Evolutionary conservation across 495 filamentous ascomycete species (phyloP), one percentile per base, ranked within the genome.

Genomic region (Lepidopterella palustris): DNA sequence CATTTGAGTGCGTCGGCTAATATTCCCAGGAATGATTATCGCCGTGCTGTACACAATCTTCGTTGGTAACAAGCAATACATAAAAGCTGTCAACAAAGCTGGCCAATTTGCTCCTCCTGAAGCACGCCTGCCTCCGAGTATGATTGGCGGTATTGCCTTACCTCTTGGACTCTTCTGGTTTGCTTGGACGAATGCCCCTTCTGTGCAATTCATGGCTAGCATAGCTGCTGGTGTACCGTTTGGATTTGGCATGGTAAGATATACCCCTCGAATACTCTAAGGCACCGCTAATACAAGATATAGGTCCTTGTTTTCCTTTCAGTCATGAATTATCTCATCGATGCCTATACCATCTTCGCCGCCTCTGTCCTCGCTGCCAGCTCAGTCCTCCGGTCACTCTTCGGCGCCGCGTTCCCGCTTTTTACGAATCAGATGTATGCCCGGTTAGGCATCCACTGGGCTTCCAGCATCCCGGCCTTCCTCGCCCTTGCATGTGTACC

Each of bases 241-340:
- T n/a, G n/a, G n/a, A n/a, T n/a, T n/a, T n/a, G n/a, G n/a, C n/a
- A n/a, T n/a, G n/a, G n/a, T n/a, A n/a, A n/a, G n/a, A n/a, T n/a
- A n/a, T n/a, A n/a, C n/a, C n/a, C n/a, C n/a, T n/a, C n/a, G n/a
- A n/a, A n/a, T n/a, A n/a, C n/a, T n/a, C n/a, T n/a, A n/a, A n/a
- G n/a, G n/a, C n/a, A n/a, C n/a, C n/a, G n/a, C n/a, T n/a, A n/a
- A n/a, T n/a, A n/a, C n/a, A n/a, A n/a, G n/a, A n/a, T n/a, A n/a
- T n/a, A n/a, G n/a, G n/a, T n/a, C n/a, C n/a, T n/a, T n/a, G n/a
- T n/a, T n/a, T 79, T 5, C 82, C 87, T 5, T 90, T 92, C 65
- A 88, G 86, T 89, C 61, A 82, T 89, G 77, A 89, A 84, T 67
- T 93, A 91, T 70, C 78, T 92, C n/a, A 86, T 90, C 63, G 88